phyloP scores from a whole-genome alignment of 208 protist genomes.

The Leishmania tropica region DNA sequence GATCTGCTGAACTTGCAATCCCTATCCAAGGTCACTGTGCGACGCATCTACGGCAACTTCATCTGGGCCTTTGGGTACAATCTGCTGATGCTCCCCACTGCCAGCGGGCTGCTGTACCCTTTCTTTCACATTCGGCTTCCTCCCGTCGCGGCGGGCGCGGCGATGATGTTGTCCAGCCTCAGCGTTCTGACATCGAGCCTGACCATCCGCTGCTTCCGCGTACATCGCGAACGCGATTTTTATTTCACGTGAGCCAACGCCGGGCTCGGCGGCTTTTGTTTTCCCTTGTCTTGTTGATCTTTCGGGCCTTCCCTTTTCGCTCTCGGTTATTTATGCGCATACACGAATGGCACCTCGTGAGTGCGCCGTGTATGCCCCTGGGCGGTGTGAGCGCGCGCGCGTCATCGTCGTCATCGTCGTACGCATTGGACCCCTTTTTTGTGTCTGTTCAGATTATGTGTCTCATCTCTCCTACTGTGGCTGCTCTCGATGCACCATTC shows the following conservation, averaged over 20 bases:
- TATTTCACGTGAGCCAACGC: conserved; percentile 7
- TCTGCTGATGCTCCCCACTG: conserved; percentile 82
- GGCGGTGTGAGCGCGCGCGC: neutral
- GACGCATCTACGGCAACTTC: conserved; percentile 89
- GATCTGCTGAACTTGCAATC: conserved; percentile 69
- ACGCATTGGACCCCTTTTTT: neutral
- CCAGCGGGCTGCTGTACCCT: conserved; percentile 78
- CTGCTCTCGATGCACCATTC: neutral
- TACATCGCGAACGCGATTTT: conserved; percentile 42
- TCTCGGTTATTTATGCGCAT: conserved; percentile 1
- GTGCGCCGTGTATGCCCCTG: neutral
- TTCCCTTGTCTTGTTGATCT: neutral
- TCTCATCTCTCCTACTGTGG: conserved; percentile 22
- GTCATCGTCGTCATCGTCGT: neutral
- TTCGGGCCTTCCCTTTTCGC: neutral
- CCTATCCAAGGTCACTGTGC: conserved; percentile 71
- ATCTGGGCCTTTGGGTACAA: conserved; percentile 92
- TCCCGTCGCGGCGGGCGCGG: conserved; percentile 67
- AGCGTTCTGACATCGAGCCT: conserved; percentile 80
- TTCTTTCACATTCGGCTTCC: conserved; percentile 66
- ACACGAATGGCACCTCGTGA: neutral
- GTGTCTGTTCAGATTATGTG: conserved; percentile 15
- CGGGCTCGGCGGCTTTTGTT: neutral
- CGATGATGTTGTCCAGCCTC: conserved; percentile 85
- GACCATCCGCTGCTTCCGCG: conserved; percentile 69